A percentile compares a stretch with the other conserved stretches of the same genome.
Conservation (phyloP, 768 basidiomycete genomes). For the Dioszegia crocea region DNA sequence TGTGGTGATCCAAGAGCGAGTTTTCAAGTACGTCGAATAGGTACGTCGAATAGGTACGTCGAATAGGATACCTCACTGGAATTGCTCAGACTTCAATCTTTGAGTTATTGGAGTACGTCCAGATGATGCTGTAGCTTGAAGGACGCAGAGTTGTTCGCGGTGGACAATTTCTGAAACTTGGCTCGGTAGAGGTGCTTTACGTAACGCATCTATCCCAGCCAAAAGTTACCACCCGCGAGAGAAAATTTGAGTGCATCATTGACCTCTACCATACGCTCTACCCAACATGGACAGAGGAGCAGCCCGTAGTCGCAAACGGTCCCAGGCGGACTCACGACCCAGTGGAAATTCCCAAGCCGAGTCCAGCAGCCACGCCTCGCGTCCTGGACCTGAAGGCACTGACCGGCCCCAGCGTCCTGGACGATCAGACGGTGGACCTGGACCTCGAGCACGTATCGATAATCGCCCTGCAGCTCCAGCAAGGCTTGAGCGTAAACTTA, state of each 20-base stretch:
- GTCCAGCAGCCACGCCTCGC: background rate
- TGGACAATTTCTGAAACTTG: background rate
- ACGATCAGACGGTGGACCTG: background rate
- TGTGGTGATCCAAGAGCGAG: background rate
- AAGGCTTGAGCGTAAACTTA: slow-evolving; percentile 8
- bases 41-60: no score
- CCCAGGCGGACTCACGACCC: background rate
- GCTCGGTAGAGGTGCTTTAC: no score
- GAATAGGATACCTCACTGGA: no score
- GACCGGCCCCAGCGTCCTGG: background rate
- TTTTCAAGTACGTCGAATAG: no score
- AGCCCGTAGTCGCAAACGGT: slow-evolving; percentile 33
- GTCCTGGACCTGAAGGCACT: background rate
- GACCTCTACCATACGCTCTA: background rate
- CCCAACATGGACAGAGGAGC: slow-evolving; percentile 40
- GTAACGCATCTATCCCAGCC: background rate
- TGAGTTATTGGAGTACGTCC: no score
- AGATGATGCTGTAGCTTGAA: background rate
- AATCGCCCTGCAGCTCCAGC: background rate
- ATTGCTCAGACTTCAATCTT: no score
- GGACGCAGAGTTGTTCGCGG: background rate
- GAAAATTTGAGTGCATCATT: background rate
- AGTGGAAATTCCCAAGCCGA: background rate
- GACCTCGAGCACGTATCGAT: background rate
- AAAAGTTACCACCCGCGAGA: background rate